These are phyloP conservation scores for Psilocybe sp. DNA, from an alignment of 768 basidiomycete species.

Conservation along the genomic window DNA sequence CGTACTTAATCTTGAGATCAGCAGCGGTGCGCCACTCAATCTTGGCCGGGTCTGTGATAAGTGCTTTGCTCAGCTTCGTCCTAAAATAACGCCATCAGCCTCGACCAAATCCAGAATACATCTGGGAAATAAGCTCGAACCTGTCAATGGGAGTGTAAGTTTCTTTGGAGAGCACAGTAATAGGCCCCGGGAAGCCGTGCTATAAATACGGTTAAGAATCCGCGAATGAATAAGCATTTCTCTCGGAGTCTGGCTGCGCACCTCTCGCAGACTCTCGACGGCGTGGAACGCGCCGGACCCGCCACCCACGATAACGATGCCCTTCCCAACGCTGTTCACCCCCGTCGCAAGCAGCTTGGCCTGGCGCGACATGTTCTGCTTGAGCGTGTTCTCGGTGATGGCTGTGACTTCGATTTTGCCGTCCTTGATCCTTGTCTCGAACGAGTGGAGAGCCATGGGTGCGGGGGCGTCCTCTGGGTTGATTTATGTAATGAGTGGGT, in stretches of 20 bases:
- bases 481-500: conserved; percentile 8
- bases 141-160: conserved; percentile 81
- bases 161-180: conserved; percentile 82
- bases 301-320: conserved; percentile 84
- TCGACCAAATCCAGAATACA: background rate
- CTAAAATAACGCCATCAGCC: conserved; percentile 30
- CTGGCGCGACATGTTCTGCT: conserved; percentile 63
- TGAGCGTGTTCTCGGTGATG: conserved; percentile 53
- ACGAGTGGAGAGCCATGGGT: conserved; percentile 74
- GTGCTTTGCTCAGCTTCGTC: conserved; percentile 86
- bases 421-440: conserved; percentile 60
- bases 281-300: conserved; percentile 77
- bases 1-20: conserved; percentile 74
- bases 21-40: conserved; percentile 69
- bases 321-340: conserved; percentile 47
- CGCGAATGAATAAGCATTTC: background rate
- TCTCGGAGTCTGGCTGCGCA: conserved; percentile 25
- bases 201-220: conserved; percentile 28
- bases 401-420: conserved; percentile 83
- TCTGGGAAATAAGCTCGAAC: conserved; percentile 21
- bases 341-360: conserved; percentile 52
- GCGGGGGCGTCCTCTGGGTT: conserved; percentile 84
- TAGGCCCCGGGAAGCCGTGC: conserved; percentile 75
- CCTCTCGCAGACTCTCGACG: conserved; percentile 81
- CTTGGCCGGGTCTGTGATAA: conserved; percentile 76